These are phyloP conservation scores for Clitopilus passeckerianus DNA, from an alignment of 768 basidiomycete genomes.

Conservation along the genomic window DNA sequence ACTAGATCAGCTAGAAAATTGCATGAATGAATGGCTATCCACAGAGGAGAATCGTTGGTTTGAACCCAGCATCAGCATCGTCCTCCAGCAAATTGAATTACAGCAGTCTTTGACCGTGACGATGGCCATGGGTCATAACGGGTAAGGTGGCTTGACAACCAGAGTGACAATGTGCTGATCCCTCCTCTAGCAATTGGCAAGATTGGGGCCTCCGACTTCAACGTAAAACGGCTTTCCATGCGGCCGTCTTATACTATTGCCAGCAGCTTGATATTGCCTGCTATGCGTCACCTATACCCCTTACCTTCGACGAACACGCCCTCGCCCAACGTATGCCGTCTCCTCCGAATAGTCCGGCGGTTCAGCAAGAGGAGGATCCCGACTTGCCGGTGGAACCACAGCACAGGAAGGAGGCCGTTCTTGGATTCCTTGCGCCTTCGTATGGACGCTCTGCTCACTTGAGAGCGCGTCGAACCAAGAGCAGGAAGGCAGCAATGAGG, in stretches of 20 bases:
- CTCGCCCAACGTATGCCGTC: neutral
- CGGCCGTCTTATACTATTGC: conserved; percentile 70
- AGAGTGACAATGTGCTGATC: conserved; percentile 14
- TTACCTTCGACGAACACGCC: conserved; percentile 33
- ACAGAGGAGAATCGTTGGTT: conserved; percentile 82
- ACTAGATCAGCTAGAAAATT: conserved; percentile 62
- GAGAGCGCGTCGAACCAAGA: conserved; percentile 35
- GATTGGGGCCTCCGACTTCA: conserved; percentile 58
- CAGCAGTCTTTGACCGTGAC: conserved; percentile 67
- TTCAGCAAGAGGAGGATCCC: conserved; percentile 18
- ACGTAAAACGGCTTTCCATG: conserved; percentile 75
- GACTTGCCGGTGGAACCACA: conserved; percentile 24
- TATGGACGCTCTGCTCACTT: conserved; percentile 26
- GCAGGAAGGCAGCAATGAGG: conserved; percentile 33
- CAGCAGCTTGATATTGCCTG: conserved; percentile 63
- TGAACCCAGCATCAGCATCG: conserved; percentile 60
- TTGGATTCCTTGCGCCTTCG: conserved; percentile 45
- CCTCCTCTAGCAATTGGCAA: conserved; percentile 22
- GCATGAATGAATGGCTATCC: conserved; percentile 69
- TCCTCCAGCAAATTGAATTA: conserved; percentile 57
- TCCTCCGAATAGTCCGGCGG: conserved; percentile 6
- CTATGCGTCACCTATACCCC: conserved; percentile 55
- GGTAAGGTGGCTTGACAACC: conserved; percentile 19
- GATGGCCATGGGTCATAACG: conserved; percentile 57
- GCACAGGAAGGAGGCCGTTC: conserved; percentile 14